A percentile compares a stretch with the other conserved stretches of the same genome.
These are phyloP conservation scores for Apophysomyces elegans DNA, from an alignment of 371 early-diverging fungal genomes.

Conservation along the genomic window DNA sequence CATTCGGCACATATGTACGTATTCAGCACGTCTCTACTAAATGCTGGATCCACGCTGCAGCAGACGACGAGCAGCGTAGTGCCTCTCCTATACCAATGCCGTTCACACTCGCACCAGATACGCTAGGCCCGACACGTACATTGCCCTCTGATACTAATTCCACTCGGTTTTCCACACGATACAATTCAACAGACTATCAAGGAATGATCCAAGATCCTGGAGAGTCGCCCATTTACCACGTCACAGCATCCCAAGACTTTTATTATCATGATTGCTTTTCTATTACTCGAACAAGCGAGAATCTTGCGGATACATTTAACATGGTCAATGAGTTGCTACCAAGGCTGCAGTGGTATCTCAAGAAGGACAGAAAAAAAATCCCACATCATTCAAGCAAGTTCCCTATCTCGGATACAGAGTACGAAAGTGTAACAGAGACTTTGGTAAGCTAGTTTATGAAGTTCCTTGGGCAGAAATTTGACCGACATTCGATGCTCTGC, in stretches of 20 bases:
- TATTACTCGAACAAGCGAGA: constrained; percentile 35
- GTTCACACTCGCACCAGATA: constrained; percentile 24
- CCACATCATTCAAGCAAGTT: constrained; percentile 19
- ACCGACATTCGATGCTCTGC: not conserved
- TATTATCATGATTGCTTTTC: constrained; percentile 52
- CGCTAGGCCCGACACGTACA: not conserved
- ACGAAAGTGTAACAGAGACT: constrained; percentile 22
- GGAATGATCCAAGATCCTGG: constrained; percentile 8
- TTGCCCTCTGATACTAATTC: constrained; percentile 6
- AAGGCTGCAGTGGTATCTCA: constrained; percentile 32
- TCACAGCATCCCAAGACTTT: constrained; percentile 40
- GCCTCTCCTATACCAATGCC: constrained; percentile 19
- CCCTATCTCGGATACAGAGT: constrained; percentile 29
- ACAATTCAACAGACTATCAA: not conserved
- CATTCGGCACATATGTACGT: constrained; percentile 45
- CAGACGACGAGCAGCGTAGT: constrained; percentile 21
- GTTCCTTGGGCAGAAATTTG: not conserved
- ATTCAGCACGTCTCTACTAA: constrained; percentile 52
- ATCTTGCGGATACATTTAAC: constrained; percentile 36
- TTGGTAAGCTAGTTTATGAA: constrained; percentile 21
- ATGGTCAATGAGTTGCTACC: constrained; percentile 42
- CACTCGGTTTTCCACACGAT: not conserved
- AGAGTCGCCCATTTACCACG: constrained; percentile 14
- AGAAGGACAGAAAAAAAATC: constrained; percentile 15
- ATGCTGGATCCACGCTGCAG: constrained; percentile 57